Conservation (phyloP, 2,329 filamentous ascomycete species). For the Diaporthe helianthi region DNA sequence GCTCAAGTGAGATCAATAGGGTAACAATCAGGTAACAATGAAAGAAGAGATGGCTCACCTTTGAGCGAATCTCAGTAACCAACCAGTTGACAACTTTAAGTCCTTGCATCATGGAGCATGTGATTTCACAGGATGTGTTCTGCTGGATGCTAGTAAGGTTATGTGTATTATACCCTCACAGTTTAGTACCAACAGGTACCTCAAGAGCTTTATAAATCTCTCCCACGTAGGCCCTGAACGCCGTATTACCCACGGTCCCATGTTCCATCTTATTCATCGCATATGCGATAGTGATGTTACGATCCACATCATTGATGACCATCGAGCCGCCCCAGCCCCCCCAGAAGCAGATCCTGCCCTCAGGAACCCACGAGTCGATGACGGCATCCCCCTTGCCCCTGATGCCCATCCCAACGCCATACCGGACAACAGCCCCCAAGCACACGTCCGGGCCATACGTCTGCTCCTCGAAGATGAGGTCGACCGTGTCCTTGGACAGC, state of each 20-base stretch:
- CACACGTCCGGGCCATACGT: constrained; percentile 1
- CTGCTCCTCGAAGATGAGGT: constrained; percentile 21
- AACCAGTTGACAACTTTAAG: too few relatives aligned
- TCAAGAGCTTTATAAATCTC: constrained; percentile 15
- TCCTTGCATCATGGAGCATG: not conserved
- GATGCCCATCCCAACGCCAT: not conserved
- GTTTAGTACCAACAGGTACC: not conserved
- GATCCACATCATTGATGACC: constrained; percentile 12
- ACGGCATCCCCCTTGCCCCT: constrained; percentile 8
- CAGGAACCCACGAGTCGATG: constrained; percentile 5
- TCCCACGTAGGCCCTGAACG: not conserved
- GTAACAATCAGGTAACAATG: too few relatives aligned
- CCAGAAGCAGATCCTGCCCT: constrained; percentile 16
- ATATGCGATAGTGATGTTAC: not conserved
- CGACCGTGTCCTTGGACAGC: constrained; percentile 5
- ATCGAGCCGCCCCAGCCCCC: constrained; percentile 11
- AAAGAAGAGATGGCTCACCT: not conserved
- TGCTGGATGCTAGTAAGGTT: not conserved
- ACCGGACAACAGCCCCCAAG: not conserved
- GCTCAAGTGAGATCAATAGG: too few relatives aligned
- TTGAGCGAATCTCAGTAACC: not conserved
- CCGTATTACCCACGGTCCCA: not conserved
- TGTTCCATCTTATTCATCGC: constrained; percentile 12
- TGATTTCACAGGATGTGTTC: not conserved
- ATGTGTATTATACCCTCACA: not conserved